Evolutionary conservation across 495 filamentous ascomycete species (phyloP).

Genomic region (Penicillium alfredii): DNA sequence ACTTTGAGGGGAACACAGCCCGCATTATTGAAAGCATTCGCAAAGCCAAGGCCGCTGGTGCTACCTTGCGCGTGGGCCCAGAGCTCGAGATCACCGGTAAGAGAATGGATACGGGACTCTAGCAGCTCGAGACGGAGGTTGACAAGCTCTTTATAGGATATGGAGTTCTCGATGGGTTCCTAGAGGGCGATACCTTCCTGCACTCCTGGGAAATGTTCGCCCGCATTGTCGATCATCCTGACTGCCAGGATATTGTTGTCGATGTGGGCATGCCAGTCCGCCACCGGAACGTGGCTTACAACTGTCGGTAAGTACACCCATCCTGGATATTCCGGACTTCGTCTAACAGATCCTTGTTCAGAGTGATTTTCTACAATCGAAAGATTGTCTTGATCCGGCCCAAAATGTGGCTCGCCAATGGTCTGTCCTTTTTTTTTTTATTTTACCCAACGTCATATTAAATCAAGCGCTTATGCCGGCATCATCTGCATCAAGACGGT

Average conservation of each 20-base stretch:
- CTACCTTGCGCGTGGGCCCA: conserved; percentile 70
- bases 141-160: conserved; percentile 49
- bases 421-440: conserved; percentile 25
- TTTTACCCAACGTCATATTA: no score
- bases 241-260: conserved; percentile 69
- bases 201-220: conserved; percentile 71
- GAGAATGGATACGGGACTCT: conserved; percentile 7
- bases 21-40: conserved; percentile 73
- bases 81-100: conserved; percentile 58
- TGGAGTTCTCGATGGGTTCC: conserved; percentile 57
- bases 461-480: no score
- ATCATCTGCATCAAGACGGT: conserved; percentile 15
- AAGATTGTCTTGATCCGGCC: conserved; percentile 73
- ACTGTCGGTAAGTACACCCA: conserved; percentile 48
- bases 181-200: conserved; percentile 46
- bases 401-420: conserved; percentile 78
- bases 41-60: conserved; percentile 62
- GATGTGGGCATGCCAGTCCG: conserved; percentile 65
- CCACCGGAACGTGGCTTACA: conserved; percentile 66
- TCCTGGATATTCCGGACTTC: conserved; percentile 9
- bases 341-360: conserved; percentile 11
- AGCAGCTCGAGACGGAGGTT: conserved; percentile 29
- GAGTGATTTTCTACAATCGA: conserved; percentile 57
- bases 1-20: conserved; percentile 69
- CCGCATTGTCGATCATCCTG: conserved; percentile 47